These are phyloP conservation scores for Mucor plumbeus DNA, from an alignment of 371 early-diverging fungal genomes.

Conservation along the genomic window DNA sequence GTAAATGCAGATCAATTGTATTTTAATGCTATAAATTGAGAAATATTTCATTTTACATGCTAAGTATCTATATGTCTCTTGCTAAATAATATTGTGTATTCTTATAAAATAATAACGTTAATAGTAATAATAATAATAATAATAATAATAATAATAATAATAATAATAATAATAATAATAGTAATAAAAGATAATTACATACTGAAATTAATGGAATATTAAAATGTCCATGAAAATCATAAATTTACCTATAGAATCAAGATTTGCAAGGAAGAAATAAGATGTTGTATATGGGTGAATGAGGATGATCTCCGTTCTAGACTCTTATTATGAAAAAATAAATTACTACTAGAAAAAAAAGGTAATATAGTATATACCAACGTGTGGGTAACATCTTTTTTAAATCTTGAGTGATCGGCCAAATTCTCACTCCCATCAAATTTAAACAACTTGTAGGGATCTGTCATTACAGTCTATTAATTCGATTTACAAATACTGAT, in stretches of 20 bases:
- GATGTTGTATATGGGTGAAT: too few relatives aligned
- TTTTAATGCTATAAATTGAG: too few relatives aligned
- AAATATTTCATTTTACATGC: too few relatives aligned
- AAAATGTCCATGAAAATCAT: neutral
- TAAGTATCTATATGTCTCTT: too few relatives aligned
- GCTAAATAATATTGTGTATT: neutral
- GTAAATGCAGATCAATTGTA: neutral
- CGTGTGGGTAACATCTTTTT: neutral
- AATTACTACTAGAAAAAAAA: too few relatives aligned
- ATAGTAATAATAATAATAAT: too few relatives aligned
- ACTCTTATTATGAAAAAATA: too few relatives aligned
- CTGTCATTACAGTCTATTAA: neutral
- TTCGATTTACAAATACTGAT: neutral
- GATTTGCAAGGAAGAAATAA: neutral
- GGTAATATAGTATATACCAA: neutral
- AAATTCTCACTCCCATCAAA: neutral
- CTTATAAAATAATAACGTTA: too few relatives aligned
- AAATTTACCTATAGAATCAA: neutral
- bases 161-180: too few relatives aligned
- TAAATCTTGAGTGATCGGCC: neutral
- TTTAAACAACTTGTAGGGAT: neutral
- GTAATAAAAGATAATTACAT: neutral
- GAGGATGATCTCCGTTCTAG: too few relatives aligned
- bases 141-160: too few relatives aligned
- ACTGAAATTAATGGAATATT: neutral